Conservation (phyloP, 2,329 filamentous ascomycete genomes). For the Alternaria sp. region DNA sequence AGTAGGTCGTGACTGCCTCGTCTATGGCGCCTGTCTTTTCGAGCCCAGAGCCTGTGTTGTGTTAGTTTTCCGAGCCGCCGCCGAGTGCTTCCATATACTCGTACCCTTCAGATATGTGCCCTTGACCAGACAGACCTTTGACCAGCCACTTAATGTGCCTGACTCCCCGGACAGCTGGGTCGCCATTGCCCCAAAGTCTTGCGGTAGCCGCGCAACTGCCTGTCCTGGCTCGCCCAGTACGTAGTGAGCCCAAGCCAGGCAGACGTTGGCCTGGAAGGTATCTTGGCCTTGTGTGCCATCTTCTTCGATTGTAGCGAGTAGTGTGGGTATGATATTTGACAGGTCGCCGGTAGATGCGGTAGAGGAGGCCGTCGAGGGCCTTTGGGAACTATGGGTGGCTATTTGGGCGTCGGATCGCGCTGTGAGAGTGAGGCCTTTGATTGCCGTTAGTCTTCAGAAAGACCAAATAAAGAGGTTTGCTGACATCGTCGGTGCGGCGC, state of each 20-base stretch:
- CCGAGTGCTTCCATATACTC: not conserved
- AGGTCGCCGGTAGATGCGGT: slow-evolving; percentile 37
- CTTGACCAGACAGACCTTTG: slow-evolving; percentile 81
- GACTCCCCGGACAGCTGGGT: slow-evolving; percentile 30
- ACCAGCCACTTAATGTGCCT: slow-evolving; percentile 72
- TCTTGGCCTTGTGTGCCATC: slow-evolving; percentile 60
- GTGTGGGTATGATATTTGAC: slow-evolving; percentile 50
- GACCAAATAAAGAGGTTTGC: slow-evolving; percentile 37
- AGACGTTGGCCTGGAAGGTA: slow-evolving; percentile 79
- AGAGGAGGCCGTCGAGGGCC: slow-evolving; percentile 54
- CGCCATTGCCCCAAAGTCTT: slow-evolving; percentile 59
- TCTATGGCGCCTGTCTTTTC: slow-evolving; percentile 51
- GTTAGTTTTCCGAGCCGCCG: slow-evolving; percentile 14
- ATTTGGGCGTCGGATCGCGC: slow-evolving; percentile 58
- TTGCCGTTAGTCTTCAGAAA: slow-evolving; percentile 26
- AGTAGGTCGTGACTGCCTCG: slow-evolving; percentile 74
- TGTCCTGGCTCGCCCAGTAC: slow-evolving; percentile 72
- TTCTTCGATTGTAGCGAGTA: slow-evolving; percentile 52
- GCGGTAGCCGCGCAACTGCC: slow-evolving; percentile 69
- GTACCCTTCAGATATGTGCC: slow-evolving; percentile 79
- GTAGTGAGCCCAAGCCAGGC: slow-evolving; percentile 87
- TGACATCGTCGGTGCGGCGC: slow-evolving; percentile 84
- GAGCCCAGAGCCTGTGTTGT: slow-evolving; percentile 54
- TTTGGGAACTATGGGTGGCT: slow-evolving; percentile 52
- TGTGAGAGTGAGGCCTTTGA: slow-evolving; percentile 56